Percentiles rank a stretch among this genome's conserved stretches.
phyloP scores from a whole-genome alignment of 768 basidiomycete species.

The Hemileccinum rubropunctum region DNA sequence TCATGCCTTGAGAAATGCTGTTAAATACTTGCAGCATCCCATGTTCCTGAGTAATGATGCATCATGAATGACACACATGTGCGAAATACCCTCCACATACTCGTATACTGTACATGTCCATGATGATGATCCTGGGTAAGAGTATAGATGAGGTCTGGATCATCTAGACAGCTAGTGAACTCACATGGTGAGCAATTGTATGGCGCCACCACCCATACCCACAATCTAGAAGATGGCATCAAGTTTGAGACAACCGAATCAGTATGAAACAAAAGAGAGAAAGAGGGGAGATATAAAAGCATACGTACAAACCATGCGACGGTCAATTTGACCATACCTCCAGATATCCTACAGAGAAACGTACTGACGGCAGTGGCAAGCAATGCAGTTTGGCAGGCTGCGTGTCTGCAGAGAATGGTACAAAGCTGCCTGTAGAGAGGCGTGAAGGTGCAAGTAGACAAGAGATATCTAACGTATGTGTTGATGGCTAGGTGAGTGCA shows the following conservation, averaged over 20 bases:
- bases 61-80: not conserved
- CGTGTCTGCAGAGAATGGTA: slow-evolving; percentile 67
- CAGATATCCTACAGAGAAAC: slow-evolving; percentile 62
- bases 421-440: slow-evolving; percentile 76
- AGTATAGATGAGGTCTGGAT: not conserved
- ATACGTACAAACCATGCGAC: slow-evolving; percentile 62
- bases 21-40: slow-evolving; percentile 45
- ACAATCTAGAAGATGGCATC: slow-evolving; percentile 13
- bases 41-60: slow-evolving; percentile 1
- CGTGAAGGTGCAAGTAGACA: slow-evolving; percentile 78
- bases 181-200: slow-evolving; percentile 21
- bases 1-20: slow-evolving; percentile 15
- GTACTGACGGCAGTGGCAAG: too few species aligned
- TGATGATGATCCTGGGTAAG: slow-evolving; percentile 16
- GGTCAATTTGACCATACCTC: slow-evolving; percentile 66
- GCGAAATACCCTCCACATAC: not conserved
- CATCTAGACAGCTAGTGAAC: not conserved
- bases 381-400: slow-evolving; percentile 62
- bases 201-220: slow-evolving; percentile 20
- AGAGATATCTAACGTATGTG: slow-evolving; percentile 47
- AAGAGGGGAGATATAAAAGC: not conserved
- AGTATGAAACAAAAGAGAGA: too few species aligned
- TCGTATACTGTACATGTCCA: slow-evolving; percentile 9
- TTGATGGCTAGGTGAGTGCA: not conserved
- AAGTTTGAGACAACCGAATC: too few species aligned